Percentiles rank a stretch among this genome's conserved stretches.
These are phyloP conservation scores for Pilaira anomala DNA, from an alignment of 192 early-diverging fungal species.

Conservation along the genomic window DNA sequence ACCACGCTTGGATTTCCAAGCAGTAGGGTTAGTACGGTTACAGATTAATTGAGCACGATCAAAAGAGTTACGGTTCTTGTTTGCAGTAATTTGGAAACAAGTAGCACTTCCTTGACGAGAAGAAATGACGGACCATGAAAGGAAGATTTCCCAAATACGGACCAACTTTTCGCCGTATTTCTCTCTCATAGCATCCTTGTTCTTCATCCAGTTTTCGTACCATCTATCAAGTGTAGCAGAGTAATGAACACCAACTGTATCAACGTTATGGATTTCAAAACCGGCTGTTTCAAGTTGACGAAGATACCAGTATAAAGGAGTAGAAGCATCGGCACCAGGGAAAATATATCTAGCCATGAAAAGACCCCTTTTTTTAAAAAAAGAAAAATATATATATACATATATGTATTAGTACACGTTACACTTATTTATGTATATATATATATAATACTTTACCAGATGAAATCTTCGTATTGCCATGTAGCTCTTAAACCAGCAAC, in stretches of 20 bases:
- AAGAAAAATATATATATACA: too few relatives aligned
- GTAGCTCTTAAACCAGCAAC: constrained; percentile 88
- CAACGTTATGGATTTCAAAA: constrained; percentile 85
- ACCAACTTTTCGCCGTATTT: constrained; percentile 85
- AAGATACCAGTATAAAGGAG: constrained; percentile 93
- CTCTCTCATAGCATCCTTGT: constrained; percentile 78
- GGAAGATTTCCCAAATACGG: constrained; percentile 98
- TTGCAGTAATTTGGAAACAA: constrained; percentile 91
- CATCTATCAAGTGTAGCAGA: constrained; percentile 92
- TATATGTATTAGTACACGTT: constrained; percentile 3
- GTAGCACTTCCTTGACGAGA: constrained; percentile 96
- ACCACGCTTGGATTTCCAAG: constrained; percentile 25
- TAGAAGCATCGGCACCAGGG: constrained; percentile 97
- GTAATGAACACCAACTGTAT: constrained; percentile 97
- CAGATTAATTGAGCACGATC: constrained; percentile 72
- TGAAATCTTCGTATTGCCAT: constrained; percentile 64
- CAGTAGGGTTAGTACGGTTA: constrained; percentile 38
- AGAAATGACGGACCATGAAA: constrained; percentile 94
- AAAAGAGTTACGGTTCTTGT: constrained; percentile 97
- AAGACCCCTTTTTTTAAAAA: constrained; percentile 61
- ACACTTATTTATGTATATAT: not conserved
- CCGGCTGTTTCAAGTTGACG: constrained; percentile 91
- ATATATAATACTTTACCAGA: constrained; percentile 54
- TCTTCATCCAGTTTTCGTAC: constrained; percentile 98
- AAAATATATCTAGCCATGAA: constrained; percentile 99